phyloP scores from a whole-genome alignment of 768 basidiomycete species.

The Serpula lacrymans region DNA sequence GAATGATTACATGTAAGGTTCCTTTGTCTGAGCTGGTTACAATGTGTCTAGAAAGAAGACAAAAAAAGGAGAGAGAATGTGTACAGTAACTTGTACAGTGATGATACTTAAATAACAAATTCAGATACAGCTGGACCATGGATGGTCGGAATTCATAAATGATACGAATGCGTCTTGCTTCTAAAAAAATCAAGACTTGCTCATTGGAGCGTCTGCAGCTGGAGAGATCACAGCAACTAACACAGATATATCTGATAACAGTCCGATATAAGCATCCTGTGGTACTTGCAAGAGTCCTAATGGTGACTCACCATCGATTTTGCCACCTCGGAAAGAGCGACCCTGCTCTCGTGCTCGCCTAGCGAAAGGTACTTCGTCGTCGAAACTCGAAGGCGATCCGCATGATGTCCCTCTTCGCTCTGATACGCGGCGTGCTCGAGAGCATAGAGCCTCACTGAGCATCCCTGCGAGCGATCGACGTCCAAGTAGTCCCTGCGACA shows the following conservation, averaged over 20 bases:
- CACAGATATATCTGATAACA: slow-evolving; percentile 55
- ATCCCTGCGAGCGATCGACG: slow-evolving; percentile 60
- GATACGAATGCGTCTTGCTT: not conserved
- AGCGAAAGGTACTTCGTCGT: slow-evolving; percentile 76
- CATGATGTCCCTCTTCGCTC: slow-evolving; percentile 42
- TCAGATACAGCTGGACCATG: not conserved
- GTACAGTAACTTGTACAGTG: slow-evolving; percentile 23
- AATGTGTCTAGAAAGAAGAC: slow-evolving; percentile 22
- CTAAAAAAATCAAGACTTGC: not conserved
- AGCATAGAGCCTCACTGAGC: slow-evolving; percentile 79
- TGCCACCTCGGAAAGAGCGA: slow-evolving; percentile 72
- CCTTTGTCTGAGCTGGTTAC: slow-evolving; percentile 6
- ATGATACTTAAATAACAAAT: slow-evolving; percentile 1
- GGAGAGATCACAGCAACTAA: slow-evolving; percentile 64
- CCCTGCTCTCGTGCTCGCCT: slow-evolving; percentile 75
- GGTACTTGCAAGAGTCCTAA: not conserved
- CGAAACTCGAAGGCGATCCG: too few relatives aligned
- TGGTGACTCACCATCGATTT: slow-evolving; percentile 67
- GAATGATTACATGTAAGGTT: slow-evolving; percentile 9
- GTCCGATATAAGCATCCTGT: slow-evolving; percentile 8
- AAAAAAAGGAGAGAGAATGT: slow-evolving; percentile 16
- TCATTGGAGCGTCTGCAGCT: slow-evolving; percentile 24
- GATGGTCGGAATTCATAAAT: not conserved
- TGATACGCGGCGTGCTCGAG: slow-evolving; percentile 67
- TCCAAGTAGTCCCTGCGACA: slow-evolving; percentile 31